phyloP scores from a whole-genome alignment of 2,329 filamentous ascomycete genomes.

The Hypoxylon sp. region DNA sequence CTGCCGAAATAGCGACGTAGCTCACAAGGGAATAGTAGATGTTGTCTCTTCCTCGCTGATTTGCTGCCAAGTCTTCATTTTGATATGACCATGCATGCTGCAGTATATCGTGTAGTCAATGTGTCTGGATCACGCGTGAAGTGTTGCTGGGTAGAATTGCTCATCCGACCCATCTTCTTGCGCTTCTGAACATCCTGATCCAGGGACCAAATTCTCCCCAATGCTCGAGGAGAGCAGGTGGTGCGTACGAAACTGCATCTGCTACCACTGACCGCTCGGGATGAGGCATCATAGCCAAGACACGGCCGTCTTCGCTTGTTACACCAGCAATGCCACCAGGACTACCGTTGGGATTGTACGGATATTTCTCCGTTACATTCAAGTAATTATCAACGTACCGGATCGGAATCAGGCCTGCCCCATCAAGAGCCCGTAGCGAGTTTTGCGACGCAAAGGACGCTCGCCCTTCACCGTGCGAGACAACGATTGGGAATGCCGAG shows the following conservation, averaged over 20 bases:
- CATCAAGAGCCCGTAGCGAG: constrained; percentile 33
- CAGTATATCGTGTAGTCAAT: constrained; percentile 1
- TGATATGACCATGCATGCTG: constrained; percentile 7
- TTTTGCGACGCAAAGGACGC: constrained; percentile 37
- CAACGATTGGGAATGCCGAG: constrained; percentile 78
- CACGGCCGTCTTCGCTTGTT: constrained; percentile 37
- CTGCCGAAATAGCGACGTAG: background rate
- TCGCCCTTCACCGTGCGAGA: constrained; percentile 42
- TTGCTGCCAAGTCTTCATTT: constrained; percentile 11
- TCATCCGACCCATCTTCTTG: constrained; percentile 41
- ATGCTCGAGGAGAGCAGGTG: constrained; percentile 36
- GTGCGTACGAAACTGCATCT: constrained; percentile 38
- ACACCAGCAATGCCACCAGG: constrained; percentile 39
- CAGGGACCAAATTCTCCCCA: constrained; percentile 43
- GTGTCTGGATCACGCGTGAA: background rate
- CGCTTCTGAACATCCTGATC: constrained; percentile 43
- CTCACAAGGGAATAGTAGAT: constrained; percentile 13
- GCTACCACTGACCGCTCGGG: constrained; percentile 36
- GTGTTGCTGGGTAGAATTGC: background rate
- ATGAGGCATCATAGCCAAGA: constrained; percentile 43
- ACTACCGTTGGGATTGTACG: constrained; percentile 38
- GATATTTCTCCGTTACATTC: constrained; percentile 40
- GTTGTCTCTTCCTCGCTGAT: constrained; percentile 2
- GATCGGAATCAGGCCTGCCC: constrained; percentile 35
- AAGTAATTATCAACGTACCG: constrained; percentile 41